phyloP scores from a whole-genome alignment of 148 eudicot genomes.

The Rhododendron griersonianum region DNA sequence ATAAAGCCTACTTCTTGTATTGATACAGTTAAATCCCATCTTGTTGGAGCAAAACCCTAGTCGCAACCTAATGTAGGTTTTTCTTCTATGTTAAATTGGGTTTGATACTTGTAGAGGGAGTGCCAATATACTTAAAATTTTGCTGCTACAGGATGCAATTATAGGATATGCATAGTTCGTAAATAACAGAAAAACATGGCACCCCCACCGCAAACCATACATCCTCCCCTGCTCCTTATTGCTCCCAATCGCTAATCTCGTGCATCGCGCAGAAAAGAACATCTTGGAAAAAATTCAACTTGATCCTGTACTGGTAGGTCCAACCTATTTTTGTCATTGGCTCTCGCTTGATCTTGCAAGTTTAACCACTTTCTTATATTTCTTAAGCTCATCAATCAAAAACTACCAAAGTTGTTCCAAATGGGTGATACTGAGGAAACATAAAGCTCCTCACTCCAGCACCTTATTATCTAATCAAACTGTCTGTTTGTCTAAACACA shows the following conservation, averaged over 20 bases:
- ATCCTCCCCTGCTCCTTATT: too few species aligned
- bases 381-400: not conserved
- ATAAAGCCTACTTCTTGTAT: too few species aligned
- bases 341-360: not conserved
- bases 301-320: not conserved
- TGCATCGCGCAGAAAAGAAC: not conserved
- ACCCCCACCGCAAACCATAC: too few species aligned
- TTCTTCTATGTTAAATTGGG: too few species aligned
- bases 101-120: too few species aligned
- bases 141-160: too few species aligned
- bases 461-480: not conserved
- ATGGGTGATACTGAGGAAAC: not conserved
- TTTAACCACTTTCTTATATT: not conserved
- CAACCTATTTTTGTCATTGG: not conserved
- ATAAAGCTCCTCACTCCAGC: not conserved
- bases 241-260: not conserved
- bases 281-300: not conserved
- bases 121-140: too few species aligned
- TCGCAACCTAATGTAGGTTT: too few species aligned
- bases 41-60: too few species aligned
- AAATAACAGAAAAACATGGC: too few species aligned
- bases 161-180: too few species aligned
- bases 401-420: not conserved
- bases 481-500: not conserved
- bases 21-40: too few species aligned